Conservation (phyloP, 2,329 filamentous ascomycete genomes). For the Exophiala oligosperma region DNA sequence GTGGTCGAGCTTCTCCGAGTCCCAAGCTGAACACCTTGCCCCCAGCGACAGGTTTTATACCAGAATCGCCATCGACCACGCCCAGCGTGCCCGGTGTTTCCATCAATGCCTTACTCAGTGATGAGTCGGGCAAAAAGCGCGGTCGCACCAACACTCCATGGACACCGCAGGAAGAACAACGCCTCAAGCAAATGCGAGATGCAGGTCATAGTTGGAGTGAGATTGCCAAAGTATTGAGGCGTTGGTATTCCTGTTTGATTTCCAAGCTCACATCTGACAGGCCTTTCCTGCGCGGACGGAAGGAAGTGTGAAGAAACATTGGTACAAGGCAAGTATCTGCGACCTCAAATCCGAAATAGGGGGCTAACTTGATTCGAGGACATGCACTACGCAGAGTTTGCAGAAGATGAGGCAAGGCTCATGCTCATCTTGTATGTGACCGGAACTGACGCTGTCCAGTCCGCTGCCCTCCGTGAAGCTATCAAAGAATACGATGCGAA, state of each 20-base stretch:
- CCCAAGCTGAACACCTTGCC: slow-evolving; percentile 26
- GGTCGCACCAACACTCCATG: slow-evolving; percentile 92
- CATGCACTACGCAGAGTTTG: slow-evolving; percentile 99
- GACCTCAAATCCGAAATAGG: not conserved
- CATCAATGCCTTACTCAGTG: slow-evolving; percentile 19
- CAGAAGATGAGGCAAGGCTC: slow-evolving; percentile 78
- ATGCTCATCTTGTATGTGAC: not conserved
- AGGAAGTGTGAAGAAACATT: slow-evolving; percentile 98
- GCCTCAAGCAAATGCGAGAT: slow-evolving; percentile 92
- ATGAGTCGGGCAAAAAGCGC: slow-evolving; percentile 70
- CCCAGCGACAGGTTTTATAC: slow-evolving; percentile 16
- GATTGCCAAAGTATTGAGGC: slow-evolving; percentile 97
- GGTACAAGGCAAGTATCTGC: slow-evolving; percentile 76
- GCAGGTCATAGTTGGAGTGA: slow-evolving; percentile 94
- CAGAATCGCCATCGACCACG: not conserved
- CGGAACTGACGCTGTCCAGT: slow-evolving; percentile 31
- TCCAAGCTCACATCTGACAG: slow-evolving; percentile 47
- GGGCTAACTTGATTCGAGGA: slow-evolving; percentile 59
- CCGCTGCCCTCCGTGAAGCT: slow-evolving; percentile 69
- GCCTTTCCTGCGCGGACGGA: slow-evolving; percentile 92
- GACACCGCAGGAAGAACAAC: slow-evolving; percentile 90
- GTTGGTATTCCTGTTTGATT: slow-evolving; percentile 27
- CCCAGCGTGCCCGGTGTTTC: slow-evolving; percentile 18
- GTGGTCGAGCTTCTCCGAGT: slow-evolving; percentile 39
- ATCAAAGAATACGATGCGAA: slow-evolving; percentile 99